A percentile compares a stretch with the other conserved stretches of the same genome.
phyloP scores from a whole-genome alignment of 768 basidiomycete genomes.

The Trametes cinnabarina region DNA sequence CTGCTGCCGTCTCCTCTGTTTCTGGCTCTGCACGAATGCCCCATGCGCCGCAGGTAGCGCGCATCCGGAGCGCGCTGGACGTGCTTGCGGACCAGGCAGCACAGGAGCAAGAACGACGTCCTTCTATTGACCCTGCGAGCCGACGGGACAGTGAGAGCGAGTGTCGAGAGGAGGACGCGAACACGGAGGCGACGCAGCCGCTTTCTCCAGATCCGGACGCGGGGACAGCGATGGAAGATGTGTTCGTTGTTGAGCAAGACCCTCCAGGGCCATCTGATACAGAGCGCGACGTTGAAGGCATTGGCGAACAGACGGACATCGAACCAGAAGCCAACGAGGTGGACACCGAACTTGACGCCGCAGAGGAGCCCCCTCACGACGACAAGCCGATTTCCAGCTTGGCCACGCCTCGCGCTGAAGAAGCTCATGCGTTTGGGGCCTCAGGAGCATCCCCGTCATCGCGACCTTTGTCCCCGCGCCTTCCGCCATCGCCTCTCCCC shows the following conservation, averaged over 20 bases:
- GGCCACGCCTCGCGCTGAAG: too few species aligned
- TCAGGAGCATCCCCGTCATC: too few species aligned
- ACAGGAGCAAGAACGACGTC: constrained; percentile 27
- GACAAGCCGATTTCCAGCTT: too few species aligned
- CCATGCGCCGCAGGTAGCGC: constrained; percentile 25
- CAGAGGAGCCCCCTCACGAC: too few species aligned
- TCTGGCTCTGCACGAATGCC: neutral
- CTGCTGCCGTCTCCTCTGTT: neutral
- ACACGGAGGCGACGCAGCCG: neutral
- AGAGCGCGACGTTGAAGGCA: too few species aligned
- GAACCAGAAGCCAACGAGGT: too few species aligned
- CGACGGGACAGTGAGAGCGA: constrained; percentile 9
- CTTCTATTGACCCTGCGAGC: constrained; percentile 12
- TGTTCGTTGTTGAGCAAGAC: neutral
- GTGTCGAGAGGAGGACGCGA: neutral
- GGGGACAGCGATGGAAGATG: neutral
- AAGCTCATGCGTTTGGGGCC: too few species aligned
- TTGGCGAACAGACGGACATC: too few species aligned
- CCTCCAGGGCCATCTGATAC: too few species aligned
- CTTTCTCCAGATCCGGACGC: neutral
- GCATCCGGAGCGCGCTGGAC: constrained; percentile 54
- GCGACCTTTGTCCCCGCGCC: too few species aligned
- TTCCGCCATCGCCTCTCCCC: too few species aligned
- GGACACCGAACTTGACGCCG: too few species aligned
- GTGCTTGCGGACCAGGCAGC: constrained; percentile 75